Evolutionary conservation across 768 basidiomycete species (phyloP), one percentile per base, ranked within the genome.

Genomic region (Clavaria fumosa): DNA sequence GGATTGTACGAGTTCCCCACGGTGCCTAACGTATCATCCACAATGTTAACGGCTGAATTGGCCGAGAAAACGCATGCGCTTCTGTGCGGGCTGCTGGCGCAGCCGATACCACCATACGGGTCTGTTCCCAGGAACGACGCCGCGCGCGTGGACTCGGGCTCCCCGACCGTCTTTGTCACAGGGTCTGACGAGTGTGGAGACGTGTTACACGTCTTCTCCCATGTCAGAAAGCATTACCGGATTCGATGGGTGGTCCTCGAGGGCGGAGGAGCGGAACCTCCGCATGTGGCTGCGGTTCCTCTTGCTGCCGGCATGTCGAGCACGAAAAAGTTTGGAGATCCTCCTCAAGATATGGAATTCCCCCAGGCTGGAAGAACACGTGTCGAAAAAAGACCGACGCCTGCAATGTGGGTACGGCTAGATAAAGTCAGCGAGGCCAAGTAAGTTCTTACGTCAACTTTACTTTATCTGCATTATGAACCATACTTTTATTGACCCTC

Each of bases 1-100:
- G 88, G 91, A 7, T 60, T 96, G 28, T 76, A 78, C 53, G 89
- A 96, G 50, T 90, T 90, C 59, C 84, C 88, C 39, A 72, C 82
- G 15, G 55, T 59, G 26, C 52, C 69, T 38, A 64, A 78, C 51
- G 64, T 62, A 14, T 50, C 64, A 12, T 43, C 53, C 33, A 43
- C 41, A 46, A 56, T 64, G 40, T 56, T 65, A n/a, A n/a, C n/a
- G n/a, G n/a, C n/a, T n/a, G n/a, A n/a, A n/a, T n/a, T n/a, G n/a
- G n/a, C n/a, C n/a, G n/a, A n/a, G n/a, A n/a, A n/a, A n/a, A n/a
- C n/a, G n/a, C n/a, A n/a, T n/a, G n/a, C n/a, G n/a, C n/a, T n/a
- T n/a, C n/a, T n/a, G n/a, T n/a, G n/a, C n/a, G n/a, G n/a, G n/a
- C n/a, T n/a, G n/a, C n/a, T n/a, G n/a, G n/a, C n/a, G n/a, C n/a